These are phyloP conservation scores for Talaromyces sp. DNA, from an alignment of 2,329 filamentous ascomycete species.

Conservation along the genomic window DNA sequence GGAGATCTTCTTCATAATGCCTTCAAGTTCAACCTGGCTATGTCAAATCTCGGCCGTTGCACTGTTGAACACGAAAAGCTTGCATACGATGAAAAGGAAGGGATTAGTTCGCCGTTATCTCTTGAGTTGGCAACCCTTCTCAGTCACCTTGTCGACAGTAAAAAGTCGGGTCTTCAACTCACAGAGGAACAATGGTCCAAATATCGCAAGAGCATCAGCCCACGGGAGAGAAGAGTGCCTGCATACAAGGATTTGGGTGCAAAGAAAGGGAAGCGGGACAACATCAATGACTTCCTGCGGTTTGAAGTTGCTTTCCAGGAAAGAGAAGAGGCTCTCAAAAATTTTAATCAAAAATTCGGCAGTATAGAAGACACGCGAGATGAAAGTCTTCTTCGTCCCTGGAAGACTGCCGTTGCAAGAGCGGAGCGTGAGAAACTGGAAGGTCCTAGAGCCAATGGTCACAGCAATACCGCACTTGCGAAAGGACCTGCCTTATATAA, in stretches of 20 bases:
- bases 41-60: constrained; percentile 53
- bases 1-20: constrained; percentile 44
- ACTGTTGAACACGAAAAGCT: constrained; percentile 53
- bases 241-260: constrained; percentile 38
- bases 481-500: constrained; percentile 22
- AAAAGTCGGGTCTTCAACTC: constrained; percentile 47
- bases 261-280: constrained; percentile 27
- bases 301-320: constrained; percentile 41
- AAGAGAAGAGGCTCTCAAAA: constrained; percentile 30
- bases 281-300: constrained; percentile 48
- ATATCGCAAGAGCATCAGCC: constrained; percentile 37
- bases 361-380: constrained; percentile 28
- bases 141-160: constrained; percentile 48
- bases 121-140: constrained; percentile 44
- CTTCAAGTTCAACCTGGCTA: constrained; percentile 49
- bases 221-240: constrained; percentile 30
- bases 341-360: constrained; percentile 32
- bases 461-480: not conserved
- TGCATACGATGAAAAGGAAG: constrained; percentile 55
- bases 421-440: constrained; percentile 24
- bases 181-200: constrained; percentile 40
- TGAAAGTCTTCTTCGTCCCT: constrained; percentile 36
- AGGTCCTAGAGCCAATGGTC: not conserved
- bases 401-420: constrained; percentile 28
- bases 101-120: constrained; percentile 35